Conservation (phyloP, 139 green algal genomes). For the Volvox africanus region DNA sequence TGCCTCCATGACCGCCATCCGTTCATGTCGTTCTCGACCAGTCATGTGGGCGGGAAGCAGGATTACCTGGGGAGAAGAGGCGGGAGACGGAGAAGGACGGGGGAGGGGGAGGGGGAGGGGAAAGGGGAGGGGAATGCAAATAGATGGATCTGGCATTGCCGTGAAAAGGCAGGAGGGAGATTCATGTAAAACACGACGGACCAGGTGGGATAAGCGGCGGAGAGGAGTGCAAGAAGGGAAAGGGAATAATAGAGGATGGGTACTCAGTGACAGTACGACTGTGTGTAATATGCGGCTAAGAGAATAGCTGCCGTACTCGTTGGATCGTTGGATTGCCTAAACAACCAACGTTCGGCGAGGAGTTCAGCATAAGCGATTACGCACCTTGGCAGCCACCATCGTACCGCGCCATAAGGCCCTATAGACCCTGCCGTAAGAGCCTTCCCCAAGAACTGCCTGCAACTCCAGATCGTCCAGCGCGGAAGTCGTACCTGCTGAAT, state of each 20-base stretch:
- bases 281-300: too few species aligned
- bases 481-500: neutral
- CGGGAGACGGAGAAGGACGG: neutral
- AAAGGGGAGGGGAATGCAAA: neutral
- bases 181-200: too few species aligned
- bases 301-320: too few species aligned
- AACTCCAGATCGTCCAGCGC: slow-evolving; percentile 44
- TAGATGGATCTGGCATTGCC: too few species aligned
- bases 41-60: slow-evolving; percentile 54
- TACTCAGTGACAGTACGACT: too few species aligned
- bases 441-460: slow-evolving; percentile 53
- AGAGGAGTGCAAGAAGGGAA: neutral
- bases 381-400: slow-evolving; percentile 57
- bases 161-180: too few species aligned
- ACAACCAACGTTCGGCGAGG: too few species aligned
- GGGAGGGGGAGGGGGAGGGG: too few species aligned
- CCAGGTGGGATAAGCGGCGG: neutral
- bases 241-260: neutral
- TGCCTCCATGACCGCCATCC: slow-evolving; percentile 67
- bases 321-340: too few species aligned
- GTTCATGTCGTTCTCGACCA: slow-evolving; percentile 57
- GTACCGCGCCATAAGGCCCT: slow-evolving; percentile 52
- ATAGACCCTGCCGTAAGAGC: slow-evolving; percentile 60
- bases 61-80: slow-evolving; percentile 31
- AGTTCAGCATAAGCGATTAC: neutral